Evolutionary conservation across 225 moss, liverwort and hornwort species (phyloP).

Genomic region (Polytrichum commune): DNA sequence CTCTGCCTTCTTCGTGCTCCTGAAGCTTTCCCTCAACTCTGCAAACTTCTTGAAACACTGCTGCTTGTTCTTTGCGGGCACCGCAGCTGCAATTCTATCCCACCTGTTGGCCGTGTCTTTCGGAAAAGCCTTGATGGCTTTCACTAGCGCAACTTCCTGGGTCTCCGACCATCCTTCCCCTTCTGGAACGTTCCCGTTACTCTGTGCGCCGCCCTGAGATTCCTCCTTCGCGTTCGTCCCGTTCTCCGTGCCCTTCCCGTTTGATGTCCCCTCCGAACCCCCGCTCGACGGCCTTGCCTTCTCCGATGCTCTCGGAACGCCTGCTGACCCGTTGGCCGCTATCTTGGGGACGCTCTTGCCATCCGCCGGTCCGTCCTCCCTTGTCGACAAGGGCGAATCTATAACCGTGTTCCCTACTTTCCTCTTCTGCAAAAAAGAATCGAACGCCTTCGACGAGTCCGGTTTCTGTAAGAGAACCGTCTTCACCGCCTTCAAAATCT

Average conservation of each 20-base stretch:
- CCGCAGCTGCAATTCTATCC: constrained; percentile 88
- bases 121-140: constrained; percentile 86
- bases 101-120: constrained; percentile 78
- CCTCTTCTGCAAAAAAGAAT: constrained; percentile 82
- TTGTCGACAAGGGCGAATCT: constrained; percentile 80
- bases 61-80: constrained; percentile 75
- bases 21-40: constrained; percentile 82
- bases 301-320: not conserved
- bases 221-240: constrained; percentile 17
- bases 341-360: constrained; percentile 29
- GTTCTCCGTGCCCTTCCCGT: constrained; percentile 29
- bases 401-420: constrained; percentile 55
- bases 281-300: constrained; percentile 3
- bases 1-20: constrained; percentile 70
- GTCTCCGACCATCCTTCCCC: constrained; percentile 72
- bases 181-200: constrained; percentile 42
- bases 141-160: constrained; percentile 82
- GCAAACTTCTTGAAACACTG: constrained; percentile 86
- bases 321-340: constrained; percentile 19
- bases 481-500: constrained; percentile 78
- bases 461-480: constrained; percentile 83
- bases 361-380: constrained; percentile 42
- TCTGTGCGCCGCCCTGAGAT: constrained; percentile 30
- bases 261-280: constrained; percentile 15
- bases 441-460: constrained; percentile 84